Percentiles rank a stretch among this genome's conserved stretches.
phyloP scores from a whole-genome alignment of 352 stramenopile species.

The Pythium sp. region DNA sequence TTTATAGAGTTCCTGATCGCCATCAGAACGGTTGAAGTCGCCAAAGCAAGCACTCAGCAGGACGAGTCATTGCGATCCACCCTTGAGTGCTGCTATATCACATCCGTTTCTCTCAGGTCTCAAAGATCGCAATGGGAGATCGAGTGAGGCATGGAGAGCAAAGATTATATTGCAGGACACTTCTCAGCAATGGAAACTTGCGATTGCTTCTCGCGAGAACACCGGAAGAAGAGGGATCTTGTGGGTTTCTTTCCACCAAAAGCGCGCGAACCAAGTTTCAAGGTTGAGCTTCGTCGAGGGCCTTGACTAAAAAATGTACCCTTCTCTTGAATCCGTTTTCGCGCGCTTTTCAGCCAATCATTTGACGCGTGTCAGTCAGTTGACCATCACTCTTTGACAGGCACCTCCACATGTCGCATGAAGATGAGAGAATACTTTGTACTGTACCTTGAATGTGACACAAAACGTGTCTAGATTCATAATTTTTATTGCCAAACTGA shows the following conservation, averaged over 20 bases:
- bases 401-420: background rate
- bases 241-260: background rate
- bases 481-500: background rate
- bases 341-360: slow-evolving; percentile 4
- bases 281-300: no score
- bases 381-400: slow-evolving; percentile 14
- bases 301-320: background rate
- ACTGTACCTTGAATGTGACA: background rate
- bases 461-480: background rate
- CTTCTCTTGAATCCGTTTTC: background rate
- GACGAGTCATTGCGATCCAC: background rate
- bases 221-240: background rate
- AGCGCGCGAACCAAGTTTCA: background rate
- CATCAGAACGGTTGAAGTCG: no score
- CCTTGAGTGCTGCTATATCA: background rate
- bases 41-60: no score
- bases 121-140: background rate
- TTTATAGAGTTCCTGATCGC: background rate
- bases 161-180: background rate
- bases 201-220: background rate
- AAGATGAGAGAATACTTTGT: background rate
- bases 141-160: background rate
- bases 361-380: background rate
- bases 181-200: background rate
- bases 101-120: background rate